A percentile compares a stretch with the other conserved stretches of the same genome.
Evolutionary conservation across 83 land plant species (phyloP).

Genomic region (Diphasiastrum complanatum): DNA sequence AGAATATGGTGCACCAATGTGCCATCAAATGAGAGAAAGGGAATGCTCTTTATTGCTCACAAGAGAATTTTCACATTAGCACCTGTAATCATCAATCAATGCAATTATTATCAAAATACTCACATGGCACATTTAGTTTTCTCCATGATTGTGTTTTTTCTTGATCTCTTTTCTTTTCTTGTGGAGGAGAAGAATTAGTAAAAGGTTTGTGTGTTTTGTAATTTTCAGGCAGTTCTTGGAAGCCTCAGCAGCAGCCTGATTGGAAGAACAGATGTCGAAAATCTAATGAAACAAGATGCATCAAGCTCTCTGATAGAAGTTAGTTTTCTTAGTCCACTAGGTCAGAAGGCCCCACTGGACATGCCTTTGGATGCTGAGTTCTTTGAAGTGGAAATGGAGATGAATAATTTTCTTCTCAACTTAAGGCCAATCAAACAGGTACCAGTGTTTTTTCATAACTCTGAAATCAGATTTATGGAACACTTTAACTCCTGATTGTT

Average conservation of each 20-base stretch:
- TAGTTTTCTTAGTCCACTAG: slow-evolving; percentile 32
- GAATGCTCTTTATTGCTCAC: too few species aligned
- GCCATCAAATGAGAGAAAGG: too few species aligned
- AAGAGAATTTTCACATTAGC: too few species aligned
- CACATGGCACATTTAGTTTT: too few species aligned
- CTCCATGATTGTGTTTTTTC: not conserved
- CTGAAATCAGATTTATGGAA: not conserved
- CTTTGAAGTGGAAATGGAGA: slow-evolving; percentile 66
- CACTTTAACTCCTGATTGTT: not conserved
- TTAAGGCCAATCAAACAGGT: slow-evolving; percentile 97
- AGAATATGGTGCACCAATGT: too few species aligned
- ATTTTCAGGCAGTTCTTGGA: slow-evolving; percentile 94
- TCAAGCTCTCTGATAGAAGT: slow-evolving; percentile 59
- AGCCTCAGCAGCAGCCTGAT: slow-evolving; percentile 90
- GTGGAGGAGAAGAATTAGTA: not conserved
- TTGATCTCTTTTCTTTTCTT: not conserved
- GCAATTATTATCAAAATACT: too few species aligned
- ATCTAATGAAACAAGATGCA: slow-evolving; percentile 81
- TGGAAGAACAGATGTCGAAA: slow-evolving; percentile 87
- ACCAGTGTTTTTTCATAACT: not conserved
- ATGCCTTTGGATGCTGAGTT: slow-evolving; percentile 56
- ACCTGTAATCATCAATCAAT: too few species aligned
- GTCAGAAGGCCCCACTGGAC: slow-evolving; percentile 19
- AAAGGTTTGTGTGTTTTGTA: not conserved
- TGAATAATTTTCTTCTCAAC: slow-evolving; percentile 68